phyloP scores from a whole-genome alignment of 192 early-diverging fungal species.

The Mortierella antarctica region DNA sequence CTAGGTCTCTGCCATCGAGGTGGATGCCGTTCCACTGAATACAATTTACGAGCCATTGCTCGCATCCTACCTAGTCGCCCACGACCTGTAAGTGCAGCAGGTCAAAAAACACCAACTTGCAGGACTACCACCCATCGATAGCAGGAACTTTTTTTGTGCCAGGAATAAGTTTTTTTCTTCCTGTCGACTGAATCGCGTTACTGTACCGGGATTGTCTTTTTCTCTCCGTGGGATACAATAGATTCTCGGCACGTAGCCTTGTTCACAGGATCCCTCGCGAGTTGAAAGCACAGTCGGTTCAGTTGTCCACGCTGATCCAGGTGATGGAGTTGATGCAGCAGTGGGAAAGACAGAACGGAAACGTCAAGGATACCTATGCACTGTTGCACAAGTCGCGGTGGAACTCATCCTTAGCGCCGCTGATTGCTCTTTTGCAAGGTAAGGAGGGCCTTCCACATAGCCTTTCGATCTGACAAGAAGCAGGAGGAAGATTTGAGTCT shows the following conservation, averaged over 20 bases:
- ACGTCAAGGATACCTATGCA: conserved; percentile 38
- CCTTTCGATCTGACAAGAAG: not conserved
- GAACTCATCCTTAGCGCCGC: conserved; percentile 30
- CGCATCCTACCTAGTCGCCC: conserved; percentile 32
- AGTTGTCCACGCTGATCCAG: conserved; percentile 28
- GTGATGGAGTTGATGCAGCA: conserved; percentile 33
- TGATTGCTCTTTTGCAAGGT: conserved; percentile 49
- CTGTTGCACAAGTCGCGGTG: conserved; percentile 45
- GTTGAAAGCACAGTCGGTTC: conserved; percentile 24
- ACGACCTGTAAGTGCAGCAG: conserved; percentile 40
- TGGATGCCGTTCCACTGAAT: conserved; percentile 48
- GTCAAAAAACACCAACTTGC: not conserved
- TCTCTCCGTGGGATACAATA: not conserved
- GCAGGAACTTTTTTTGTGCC: not conserved
- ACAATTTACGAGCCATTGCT: conserved; percentile 45
- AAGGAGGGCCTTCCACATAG: not conserved
- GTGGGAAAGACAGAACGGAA: conserved; percentile 49
- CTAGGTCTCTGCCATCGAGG: conserved; percentile 40
- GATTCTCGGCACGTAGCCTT: conserved; percentile 38
- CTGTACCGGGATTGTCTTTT: not conserved
- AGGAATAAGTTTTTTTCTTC: not conserved
- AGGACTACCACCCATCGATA: not conserved
- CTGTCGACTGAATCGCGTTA: not conserved
- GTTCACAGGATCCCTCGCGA: conserved; percentile 31
- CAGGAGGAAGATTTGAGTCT: not conserved